Evolutionary conservation across 306 rosid species (phyloP).

Genomic region (Comarum palustre): DNA sequence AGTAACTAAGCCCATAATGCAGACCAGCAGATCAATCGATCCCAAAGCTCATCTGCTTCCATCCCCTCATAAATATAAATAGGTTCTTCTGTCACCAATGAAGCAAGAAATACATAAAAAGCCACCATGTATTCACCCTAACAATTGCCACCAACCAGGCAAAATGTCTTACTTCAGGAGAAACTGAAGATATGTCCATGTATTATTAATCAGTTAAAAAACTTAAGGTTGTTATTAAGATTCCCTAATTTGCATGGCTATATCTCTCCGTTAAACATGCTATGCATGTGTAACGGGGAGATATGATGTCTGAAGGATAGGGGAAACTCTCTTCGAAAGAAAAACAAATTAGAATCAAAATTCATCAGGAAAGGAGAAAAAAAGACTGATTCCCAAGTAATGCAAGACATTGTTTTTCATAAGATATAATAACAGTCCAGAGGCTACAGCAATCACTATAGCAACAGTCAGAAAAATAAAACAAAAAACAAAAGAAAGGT

Average conservation of each 20-base stretch:
- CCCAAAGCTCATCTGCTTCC: background rate
- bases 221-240: background rate
- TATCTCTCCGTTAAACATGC: no score
- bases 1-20: background rate
- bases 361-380: background rate
- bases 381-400: background rate
- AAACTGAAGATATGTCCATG: background rate
- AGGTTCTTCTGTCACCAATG: background rate
- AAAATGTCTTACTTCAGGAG: background rate
- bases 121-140: background rate
- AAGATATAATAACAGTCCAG: background rate
- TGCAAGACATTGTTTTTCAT: background rate
- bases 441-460: background rate
- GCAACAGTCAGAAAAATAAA: background rate
- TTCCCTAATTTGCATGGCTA: background rate
- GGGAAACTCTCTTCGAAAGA: background rate
- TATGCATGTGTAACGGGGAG: no score
- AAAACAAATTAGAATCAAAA: no score
- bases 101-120: background rate
- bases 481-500: background rate
- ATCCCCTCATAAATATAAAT: background rate
- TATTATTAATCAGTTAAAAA: no score
- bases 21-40: background rate
- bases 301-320: background rate
- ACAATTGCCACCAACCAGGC: background rate